phyloP scores from a whole-genome alignment of 1,284 basidiomycete species.

The Ustilago crameri region DNA sequence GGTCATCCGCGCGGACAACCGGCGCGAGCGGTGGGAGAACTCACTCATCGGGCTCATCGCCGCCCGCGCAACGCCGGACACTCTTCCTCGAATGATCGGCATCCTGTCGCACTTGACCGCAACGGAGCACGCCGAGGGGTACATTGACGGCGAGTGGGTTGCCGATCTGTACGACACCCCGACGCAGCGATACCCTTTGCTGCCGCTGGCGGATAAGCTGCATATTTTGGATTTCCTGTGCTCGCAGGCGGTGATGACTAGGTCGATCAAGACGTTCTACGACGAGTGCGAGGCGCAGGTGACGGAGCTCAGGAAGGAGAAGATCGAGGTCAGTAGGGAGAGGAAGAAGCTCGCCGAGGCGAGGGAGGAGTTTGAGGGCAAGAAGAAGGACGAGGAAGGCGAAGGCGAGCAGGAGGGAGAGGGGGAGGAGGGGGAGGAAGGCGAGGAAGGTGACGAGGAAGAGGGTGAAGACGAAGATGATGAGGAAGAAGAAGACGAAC shows the following conservation, averaged over 20 bases:
- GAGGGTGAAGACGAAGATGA: conserved; percentile 7
- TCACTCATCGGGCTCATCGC: conserved; percentile 56
- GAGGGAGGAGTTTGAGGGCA: conserved; percentile 75
- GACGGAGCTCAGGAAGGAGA: conserved; percentile 92
- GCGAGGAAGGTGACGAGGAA: conserved; percentile 5
- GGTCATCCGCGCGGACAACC: conserved; percentile 53
- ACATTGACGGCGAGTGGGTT: conserved; percentile 47
- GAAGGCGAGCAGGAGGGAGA: conserved; percentile 5
- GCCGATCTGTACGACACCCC: conserved; percentile 60
- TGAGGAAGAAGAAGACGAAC: conserved; percentile 51
- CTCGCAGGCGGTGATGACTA: conserved; percentile 88
- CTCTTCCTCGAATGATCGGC: conserved; percentile 58
- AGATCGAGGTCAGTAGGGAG: conserved; percentile 89
- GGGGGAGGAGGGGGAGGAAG: conserved; percentile 16
- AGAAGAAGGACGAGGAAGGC: conserved; percentile 41
- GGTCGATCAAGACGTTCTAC: conserved; percentile 85
- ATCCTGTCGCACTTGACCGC: conserved; percentile 65
- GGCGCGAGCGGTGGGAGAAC: conserved; percentile 61
- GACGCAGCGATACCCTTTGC: conserved; percentile 75
- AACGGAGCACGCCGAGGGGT: conserved; percentile 55
- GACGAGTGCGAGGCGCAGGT: conserved; percentile 88
- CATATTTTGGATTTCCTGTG: conserved; percentile 87
- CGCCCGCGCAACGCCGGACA: conserved; percentile 54
- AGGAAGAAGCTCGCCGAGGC: conserved; percentile 83
- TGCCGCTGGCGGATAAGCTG: conserved; percentile 83